Percentiles rank a stretch among this genome's conserved stretches.
These are phyloP conservation scores for Solanum medicagineum DNA, from an alignment of 257 asterid genomes.

Conservation along the genomic window DNA sequence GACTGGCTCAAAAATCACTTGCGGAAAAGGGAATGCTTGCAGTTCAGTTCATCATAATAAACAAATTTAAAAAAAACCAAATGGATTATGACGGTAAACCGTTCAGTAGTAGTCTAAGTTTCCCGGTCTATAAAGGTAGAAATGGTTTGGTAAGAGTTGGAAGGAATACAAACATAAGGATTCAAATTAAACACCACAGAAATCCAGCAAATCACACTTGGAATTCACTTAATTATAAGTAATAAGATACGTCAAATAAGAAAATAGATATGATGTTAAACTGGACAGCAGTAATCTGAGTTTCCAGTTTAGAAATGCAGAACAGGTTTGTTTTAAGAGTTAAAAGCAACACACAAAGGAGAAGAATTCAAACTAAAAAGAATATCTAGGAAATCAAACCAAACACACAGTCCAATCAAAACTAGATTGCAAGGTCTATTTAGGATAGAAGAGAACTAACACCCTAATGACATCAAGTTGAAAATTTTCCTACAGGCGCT, in stretches of 20 bases:
- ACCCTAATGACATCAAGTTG: not conserved
- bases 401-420: not conserved
- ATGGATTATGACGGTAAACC: not conserved
- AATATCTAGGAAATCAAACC: not conserved
- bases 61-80: not conserved
- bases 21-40: not conserved
- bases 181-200: not conserved
- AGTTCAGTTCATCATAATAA: not conserved
- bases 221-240: not conserved
- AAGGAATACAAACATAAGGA: not conserved
- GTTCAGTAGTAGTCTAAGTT: not conserved
- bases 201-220: not conserved
- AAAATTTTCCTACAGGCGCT: not conserved
- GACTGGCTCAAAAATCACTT: not conserved
- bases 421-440: not conserved
- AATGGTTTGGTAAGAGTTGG: not conserved
- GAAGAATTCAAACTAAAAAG: not conserved
- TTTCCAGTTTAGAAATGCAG: not conserved
- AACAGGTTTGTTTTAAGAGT: not conserved
- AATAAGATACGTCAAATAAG: not conserved
- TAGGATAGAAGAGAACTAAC: not conserved
- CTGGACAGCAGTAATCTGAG: not conserved
- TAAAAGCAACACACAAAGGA: not conserved
- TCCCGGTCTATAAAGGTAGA: not conserved
- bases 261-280: not conserved